Evolutionary conservation across 768 basidiomycete species (phyloP), one percentile per base, ranked within the genome.

Genomic region (Neoboletus brunneissimus): DNA sequence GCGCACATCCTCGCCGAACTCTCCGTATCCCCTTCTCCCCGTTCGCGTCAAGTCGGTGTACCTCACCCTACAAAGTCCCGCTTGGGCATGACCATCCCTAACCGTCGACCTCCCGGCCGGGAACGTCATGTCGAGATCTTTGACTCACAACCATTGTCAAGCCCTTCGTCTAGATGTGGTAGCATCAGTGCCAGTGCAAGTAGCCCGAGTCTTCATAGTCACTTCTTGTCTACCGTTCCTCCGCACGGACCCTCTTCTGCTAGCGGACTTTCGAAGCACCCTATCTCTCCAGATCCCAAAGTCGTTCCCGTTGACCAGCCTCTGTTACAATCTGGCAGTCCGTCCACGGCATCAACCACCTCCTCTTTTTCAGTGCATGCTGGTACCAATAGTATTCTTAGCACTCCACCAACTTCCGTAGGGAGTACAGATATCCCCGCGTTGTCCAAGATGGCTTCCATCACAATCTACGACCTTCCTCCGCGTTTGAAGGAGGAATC

Each of bases 91-190:
- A 78, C 80, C 32, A 88, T 84, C 62, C 86, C 83, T 44, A 79
- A 76, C 47, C 78, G 77, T 42, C 80, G 79, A 23, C 47, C 54
- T 74, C 78, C 56, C 66, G 77, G 48, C 55, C 69, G 81, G 13
- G 79, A 82, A 58, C 81, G 82, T 23, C 85, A 88, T 55, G 89
- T 91, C 42, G 86, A 91, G 64, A 92, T 91, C 35, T 89, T 90
- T 63, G 81, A 88, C 66, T 92, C 90, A 3, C 90, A 92, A 67
- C 90, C 90, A 31, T 69, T 92, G 25, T 72, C 84, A 5, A 89
- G 86, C 64, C 80, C 80, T 16, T 72, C 76, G 5, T 67, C 70
- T 23, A 67, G 64, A 52, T 58, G 64, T 13, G 68, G 64, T 43
- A 73, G 68, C 52, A 57, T 68, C 49, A 69, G 72, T 34, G 60